phyloP scores from a whole-genome alignment of 2,329 filamentous ascomycete genomes.

The Colletotrichum incanum region DNA sequence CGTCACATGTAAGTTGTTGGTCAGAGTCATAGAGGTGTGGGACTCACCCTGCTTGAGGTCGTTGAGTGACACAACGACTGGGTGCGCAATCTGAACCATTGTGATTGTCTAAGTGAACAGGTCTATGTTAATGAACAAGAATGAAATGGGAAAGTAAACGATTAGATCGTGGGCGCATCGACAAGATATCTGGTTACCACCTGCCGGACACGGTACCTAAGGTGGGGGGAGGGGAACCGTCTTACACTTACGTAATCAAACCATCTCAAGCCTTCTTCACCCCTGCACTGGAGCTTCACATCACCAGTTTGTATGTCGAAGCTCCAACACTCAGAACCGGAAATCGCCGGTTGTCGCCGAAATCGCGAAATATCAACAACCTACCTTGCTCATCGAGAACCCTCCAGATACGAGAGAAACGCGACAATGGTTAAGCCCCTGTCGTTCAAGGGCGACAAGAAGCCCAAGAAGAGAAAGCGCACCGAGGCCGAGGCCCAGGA shows the following conservation, averaged over 20 bases:
- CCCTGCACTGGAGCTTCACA: conserved; percentile 25
- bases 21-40: background rate
- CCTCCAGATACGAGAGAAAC: conserved; percentile 2
- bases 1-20: conserved; percentile 38
- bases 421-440: conserved; percentile 86
- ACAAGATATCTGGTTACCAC: conserved; percentile 13
- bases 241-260: conserved; percentile 31
- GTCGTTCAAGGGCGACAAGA: conserved; percentile 97
- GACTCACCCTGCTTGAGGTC: conserved; percentile 71
- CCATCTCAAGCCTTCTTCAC: background rate
- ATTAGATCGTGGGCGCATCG: conserved; percentile 18
- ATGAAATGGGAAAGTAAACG: conserved; percentile 11
- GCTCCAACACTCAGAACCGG: conserved; percentile 6
- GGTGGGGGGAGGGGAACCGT: conserved; percentile 34
- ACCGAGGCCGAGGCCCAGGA: conserved; percentile 63
- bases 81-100: conserved; percentile 67
- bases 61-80: conserved; percentile 73
- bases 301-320: conserved; percentile 26
- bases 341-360: conserved; percentile 32
- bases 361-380: background rate
- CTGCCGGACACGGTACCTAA: conserved; percentile 21
- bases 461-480: conserved; percentile 92
- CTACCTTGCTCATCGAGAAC: conserved; percentile 29
- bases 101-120: conserved; percentile 5
- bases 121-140: background rate